Base-by-base conservation (phyloP, 2,329 filamentous ascomycete species). In the Curvularia verruculosa region DNA sequence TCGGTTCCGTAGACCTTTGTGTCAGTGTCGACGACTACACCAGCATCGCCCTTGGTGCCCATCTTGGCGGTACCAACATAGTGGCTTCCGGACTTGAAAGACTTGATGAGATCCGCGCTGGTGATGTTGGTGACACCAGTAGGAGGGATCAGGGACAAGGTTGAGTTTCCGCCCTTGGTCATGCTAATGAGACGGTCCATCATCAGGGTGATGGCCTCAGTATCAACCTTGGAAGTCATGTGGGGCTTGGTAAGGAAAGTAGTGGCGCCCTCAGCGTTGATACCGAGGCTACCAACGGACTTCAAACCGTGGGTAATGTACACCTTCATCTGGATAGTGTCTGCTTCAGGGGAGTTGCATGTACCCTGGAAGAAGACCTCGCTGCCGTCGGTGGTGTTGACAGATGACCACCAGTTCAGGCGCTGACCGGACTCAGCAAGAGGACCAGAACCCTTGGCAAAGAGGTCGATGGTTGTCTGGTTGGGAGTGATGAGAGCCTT, bases 261-360 rank as follows among this genome's bases (percentile, higher is more conserved):
- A 43, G 79, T 79, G 34, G 76, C 67, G 13, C 77, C 75, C 1
- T 66, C 67, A 3, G 68, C 61, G 8, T 70, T 75, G 46, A 77
- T 74, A 28, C 73, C 73, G 61, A 87, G 82, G 51, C 84, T 80
- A 24, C 87, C 87, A 15, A 84, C 78, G 9, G 86, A 87, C n/a
- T 82, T 81, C 12, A 83, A 77, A 44, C 87, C 86, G 55, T 86
- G 84, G 31, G 85, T 86, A 18, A 89, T 84, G 74, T 89, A 89
- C 8, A 75, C 62, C 59, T 75, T 75, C 70, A 76, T 75, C 52
- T 74, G 69, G 26, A 75, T 60, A 18, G 68, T 72, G 61, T 70
- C 67, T 56, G 71, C 66, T 21, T 67, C 60, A 48, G 78, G 69
- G 0, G 78, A 75, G 58, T 78, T 78, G 70, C 78, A 80, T 9